These are phyloP conservation scores for Colletotrichum phormii DNA, from an alignment of 2,329 filamentous ascomycete genomes.

Conservation along the genomic window DNA sequence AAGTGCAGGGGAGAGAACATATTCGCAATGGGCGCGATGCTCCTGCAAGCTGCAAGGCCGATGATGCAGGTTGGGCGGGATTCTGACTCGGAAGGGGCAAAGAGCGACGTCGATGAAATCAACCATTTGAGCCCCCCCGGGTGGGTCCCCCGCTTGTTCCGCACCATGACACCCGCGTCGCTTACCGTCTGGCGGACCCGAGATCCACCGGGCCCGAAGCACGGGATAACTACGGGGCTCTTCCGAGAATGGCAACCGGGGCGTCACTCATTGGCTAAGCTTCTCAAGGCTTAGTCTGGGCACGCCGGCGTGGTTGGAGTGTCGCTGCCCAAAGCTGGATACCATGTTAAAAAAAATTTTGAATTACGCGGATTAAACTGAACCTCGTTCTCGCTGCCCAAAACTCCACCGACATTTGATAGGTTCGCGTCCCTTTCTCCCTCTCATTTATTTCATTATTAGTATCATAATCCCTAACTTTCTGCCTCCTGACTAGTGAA, in stretches of 20 bases:
- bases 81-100: neutral
- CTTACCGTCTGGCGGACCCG: neutral
- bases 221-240: neutral
- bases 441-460: neutral
- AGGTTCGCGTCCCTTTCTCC: neutral
- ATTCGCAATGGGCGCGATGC: neutral
- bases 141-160: slow-evolving; percentile 7
- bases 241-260: slow-evolving; percentile 27
- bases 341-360: neutral
- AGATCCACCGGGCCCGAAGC: neutral
- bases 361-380: neutral
- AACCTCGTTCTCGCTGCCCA: neutral
- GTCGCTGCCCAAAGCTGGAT: slow-evolving; percentile 3
- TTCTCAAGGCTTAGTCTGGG: neutral
- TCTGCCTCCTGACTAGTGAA: slow-evolving; percentile 2
- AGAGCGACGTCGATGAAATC: neutral
- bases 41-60: neutral
- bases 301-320: neutral
- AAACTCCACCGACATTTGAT: neutral
- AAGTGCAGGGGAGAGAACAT: neutral
- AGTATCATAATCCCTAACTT: neutral
- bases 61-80: neutral
- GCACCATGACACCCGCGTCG: neutral
- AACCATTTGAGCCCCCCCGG: neutral
- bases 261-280: slow-evolving; percentile 20